Conservation (phyloP, 805 yeast genomes). For the Starmerella vaccinii region DNA sequence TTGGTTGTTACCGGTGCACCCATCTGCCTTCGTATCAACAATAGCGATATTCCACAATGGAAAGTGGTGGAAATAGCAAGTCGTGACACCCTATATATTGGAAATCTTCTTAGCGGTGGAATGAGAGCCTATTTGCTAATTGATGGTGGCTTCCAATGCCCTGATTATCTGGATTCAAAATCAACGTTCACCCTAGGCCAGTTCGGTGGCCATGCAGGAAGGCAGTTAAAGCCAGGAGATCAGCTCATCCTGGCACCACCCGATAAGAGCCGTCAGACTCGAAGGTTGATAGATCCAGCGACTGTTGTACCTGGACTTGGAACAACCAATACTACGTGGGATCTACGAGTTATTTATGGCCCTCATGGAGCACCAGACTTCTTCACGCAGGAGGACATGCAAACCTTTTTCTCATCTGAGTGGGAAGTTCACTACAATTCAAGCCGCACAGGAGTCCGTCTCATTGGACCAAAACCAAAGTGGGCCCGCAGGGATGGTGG, state of each 20-base stretch:
- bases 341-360: conserved; percentile 88
- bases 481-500: conserved; percentile 98
- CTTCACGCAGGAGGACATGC: conserved; percentile 64
- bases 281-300: too few relatives aligned
- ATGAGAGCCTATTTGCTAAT: conserved; percentile 82
- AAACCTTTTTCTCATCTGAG: conserved; percentile 59
- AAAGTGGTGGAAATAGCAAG: conserved; percentile 36
- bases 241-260: conserved; percentile 81
- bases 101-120: conserved; percentile 52
- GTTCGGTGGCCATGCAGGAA: conserved; percentile 88
- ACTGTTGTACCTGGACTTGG: too few relatives aligned
- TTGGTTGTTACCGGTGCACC: conserved; percentile 81
- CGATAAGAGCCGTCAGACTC: too few relatives aligned
- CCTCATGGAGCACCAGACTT: conserved; percentile 98
- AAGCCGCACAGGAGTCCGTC: conserved; percentile 89
- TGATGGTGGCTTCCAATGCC: conserved; percentile 85
- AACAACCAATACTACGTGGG: conserved; percentile 55
- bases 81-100: conserved; percentile 68
- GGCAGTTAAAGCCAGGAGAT: conserved; percentile 83
- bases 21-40: conserved; percentile 37
- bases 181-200: conserved; percentile 86
- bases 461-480: conserved; percentile 88
- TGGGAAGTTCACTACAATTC: conserved; percentile 98
- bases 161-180: conserved; percentile 85
- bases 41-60: not conserved